These are phyloP conservation scores for Claviceps monticola DNA, from an alignment of 2,329 filamentous ascomycete genomes.

Conservation along the genomic window DNA sequence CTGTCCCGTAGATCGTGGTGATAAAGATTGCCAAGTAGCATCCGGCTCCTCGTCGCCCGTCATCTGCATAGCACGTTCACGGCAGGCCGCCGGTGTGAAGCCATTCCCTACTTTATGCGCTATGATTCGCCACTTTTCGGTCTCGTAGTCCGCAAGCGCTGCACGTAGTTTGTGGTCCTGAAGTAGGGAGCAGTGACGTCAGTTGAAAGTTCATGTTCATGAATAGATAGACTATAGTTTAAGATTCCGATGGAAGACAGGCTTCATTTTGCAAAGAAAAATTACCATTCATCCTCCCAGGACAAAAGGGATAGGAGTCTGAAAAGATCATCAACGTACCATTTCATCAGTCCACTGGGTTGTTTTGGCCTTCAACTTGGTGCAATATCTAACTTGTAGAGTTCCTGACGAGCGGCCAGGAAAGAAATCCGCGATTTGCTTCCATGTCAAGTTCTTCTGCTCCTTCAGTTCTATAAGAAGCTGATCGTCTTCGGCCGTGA, in stretches of 20 bases:
- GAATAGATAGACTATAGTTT: no score
- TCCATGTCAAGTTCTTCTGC: conserved; percentile 90
- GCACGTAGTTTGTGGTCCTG: conserved; percentile 66
- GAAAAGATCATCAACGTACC: conserved; percentile 40
- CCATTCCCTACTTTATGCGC: conserved; percentile 83
- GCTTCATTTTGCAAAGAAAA: background rate
- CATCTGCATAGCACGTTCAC: conserved; percentile 61
- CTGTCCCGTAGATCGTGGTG: conserved; percentile 26
- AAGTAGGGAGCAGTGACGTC: background rate
- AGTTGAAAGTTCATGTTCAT: background rate
- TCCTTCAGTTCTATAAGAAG: conserved; percentile 83
- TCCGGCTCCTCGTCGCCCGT: conserved; percentile 27
- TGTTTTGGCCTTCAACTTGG: conserved; percentile 86
- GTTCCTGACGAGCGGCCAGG: conserved; percentile 82
- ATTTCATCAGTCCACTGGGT: conserved; percentile 90
- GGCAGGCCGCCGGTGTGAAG: conserved; percentile 76
- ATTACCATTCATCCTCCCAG: background rate
- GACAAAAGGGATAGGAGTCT: no score
- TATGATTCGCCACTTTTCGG: conserved; percentile 86
- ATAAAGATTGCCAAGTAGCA: conserved; percentile 41
- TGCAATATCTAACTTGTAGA: conserved; percentile 86
- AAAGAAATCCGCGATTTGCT: conserved; percentile 94
- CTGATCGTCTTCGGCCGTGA: conserved; percentile 83
- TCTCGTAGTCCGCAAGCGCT: conserved; percentile 72
- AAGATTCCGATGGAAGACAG: no score